Conservation (phyloP, 2,329 filamentous ascomycete genomes). For the Ascochyta fabae region DNA sequence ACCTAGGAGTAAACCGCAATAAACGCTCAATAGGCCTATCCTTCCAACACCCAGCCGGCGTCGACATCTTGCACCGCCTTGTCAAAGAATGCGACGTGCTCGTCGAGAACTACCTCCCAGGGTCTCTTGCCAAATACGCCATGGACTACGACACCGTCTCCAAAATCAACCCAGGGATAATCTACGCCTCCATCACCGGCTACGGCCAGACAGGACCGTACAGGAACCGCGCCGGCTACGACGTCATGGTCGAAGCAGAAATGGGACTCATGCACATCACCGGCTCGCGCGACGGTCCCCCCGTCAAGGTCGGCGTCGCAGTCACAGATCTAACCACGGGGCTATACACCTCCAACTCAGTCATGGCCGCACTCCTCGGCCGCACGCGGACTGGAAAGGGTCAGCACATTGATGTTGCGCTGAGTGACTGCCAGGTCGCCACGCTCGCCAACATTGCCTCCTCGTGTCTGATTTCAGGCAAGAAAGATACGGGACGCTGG, state of each 20-base stretch:
- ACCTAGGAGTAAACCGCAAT: slow-evolving; percentile 93
- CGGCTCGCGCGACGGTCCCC: slow-evolving; percentile 82
- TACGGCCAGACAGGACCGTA: slow-evolving; percentile 97
- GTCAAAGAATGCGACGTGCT: slow-evolving; percentile 87
- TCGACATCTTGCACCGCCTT: slow-evolving; percentile 85
- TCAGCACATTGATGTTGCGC: slow-evolving; percentile 88
- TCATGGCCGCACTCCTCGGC: slow-evolving; percentile 89
- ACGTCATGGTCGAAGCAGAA: slow-evolving; percentile 99
- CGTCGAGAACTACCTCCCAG: slow-evolving; percentile 96
- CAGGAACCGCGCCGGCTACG: slow-evolving; percentile 85
- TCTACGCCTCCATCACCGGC: slow-evolving; percentile 96
- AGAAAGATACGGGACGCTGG: slow-evolving; percentile 89
- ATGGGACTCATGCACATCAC: slow-evolving; percentile 99
- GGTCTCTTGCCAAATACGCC: slow-evolving; percentile 84
- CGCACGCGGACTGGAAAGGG: slow-evolving; percentile 77
- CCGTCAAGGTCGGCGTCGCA: slow-evolving; percentile 96
- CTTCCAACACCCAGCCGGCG: slow-evolving; percentile 83
- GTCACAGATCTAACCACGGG: slow-evolving; percentile 96
- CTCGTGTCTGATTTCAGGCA: slow-evolving; percentile 84
- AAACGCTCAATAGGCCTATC: slow-evolving; percentile 94
- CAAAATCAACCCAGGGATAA: slow-evolving; percentile 81
- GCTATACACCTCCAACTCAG: slow-evolving; percentile 90
- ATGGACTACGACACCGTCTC: slow-evolving; percentile 86
- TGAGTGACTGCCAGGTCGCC: slow-evolving; percentile 94
- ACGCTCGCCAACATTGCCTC: slow-evolving; percentile 95